Evolutionary conservation across 306 rosid genomes (phyloP).

Genomic region (Dryas alaskensis): DNA sequence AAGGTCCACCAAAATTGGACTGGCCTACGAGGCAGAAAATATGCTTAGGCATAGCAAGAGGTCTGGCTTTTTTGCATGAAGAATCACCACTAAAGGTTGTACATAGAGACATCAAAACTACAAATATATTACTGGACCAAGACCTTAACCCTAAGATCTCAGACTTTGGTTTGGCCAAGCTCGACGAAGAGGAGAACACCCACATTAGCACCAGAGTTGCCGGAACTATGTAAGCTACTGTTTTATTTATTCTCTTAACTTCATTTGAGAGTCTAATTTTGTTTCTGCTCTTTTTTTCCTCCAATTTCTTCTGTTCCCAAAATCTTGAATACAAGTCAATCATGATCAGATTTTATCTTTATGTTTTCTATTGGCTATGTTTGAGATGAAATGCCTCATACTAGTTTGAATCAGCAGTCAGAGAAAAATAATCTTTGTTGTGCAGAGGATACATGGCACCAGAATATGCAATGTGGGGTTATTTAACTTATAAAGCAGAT

Average conservation of each 20-base stretch:
- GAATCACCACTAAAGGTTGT: constrained; percentile 60
- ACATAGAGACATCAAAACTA: constrained; percentile 63
- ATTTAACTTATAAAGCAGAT: constrained; percentile 23
- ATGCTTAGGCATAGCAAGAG: constrained; percentile 59
- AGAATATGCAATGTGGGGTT: constrained; percentile 30
- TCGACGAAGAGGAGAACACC: constrained; percentile 53
- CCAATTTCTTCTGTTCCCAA: neutral
- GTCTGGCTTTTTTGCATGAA: constrained; percentile 61
- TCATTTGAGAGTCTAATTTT: neutral
- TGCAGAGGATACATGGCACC: no score
- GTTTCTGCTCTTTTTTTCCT: no score
- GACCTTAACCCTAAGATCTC: constrained; percentile 63
- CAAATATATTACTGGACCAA: constrained; percentile 50
- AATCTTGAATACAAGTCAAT: neutral
- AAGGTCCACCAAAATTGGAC: constrained; percentile 30
- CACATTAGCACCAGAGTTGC: constrained; percentile 57
- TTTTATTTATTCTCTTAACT: neutral
- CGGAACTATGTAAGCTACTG: constrained; percentile 48
- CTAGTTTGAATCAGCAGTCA: neutral
- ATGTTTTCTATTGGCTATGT: no score
- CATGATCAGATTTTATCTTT: neutral
- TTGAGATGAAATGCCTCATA: neutral
- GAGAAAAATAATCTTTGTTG: neutral
- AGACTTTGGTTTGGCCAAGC: constrained; percentile 72
- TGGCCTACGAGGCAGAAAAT: constrained; percentile 58